These are phyloP conservation scores for Syzygium malaccense DNA, from an alignment of 441 rosid genomes.

Conservation along the genomic window DNA sequence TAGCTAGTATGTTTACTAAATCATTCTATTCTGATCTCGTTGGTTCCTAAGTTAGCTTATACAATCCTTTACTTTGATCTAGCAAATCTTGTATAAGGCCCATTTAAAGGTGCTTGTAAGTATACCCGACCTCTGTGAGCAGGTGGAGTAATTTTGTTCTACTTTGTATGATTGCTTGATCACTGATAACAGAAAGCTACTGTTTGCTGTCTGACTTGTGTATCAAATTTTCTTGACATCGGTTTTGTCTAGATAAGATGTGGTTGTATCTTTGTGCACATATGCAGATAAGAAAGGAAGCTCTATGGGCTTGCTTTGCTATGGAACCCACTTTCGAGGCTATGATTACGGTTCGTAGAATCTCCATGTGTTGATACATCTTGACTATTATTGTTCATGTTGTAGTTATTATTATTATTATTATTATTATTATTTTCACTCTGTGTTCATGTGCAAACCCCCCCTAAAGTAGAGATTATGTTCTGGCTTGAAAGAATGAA, in stretches of 20 bases:
- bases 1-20: not conserved
- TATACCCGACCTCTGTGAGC: not conserved
- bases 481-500: not conserved
- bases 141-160: not conserved
- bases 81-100: not conserved
- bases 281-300: conserved; percentile 84
- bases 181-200: not conserved
- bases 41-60: not conserved
- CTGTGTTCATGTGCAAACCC: not conserved
- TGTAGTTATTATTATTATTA: not conserved
- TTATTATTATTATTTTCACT: not conserved
- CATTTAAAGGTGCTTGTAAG: not conserved
- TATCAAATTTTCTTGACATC: not conserved
- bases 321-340: conserved; percentile 85
- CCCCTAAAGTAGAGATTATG: not conserved
- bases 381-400: not conserved
- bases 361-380: not conserved
- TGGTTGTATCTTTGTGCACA: not conserved
- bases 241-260: not conserved
- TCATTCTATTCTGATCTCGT: not conserved
- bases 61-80: not conserved
- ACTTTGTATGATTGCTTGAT: not conserved
- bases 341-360: conserved; percentile 49
- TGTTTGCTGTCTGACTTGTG: not conserved
- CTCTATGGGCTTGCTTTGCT: conserved; percentile 90